These are phyloP conservation scores for Mortierella polycephala DNA, from an alignment of 371 early-diverging fungal species.

Conservation along the genomic window DNA sequence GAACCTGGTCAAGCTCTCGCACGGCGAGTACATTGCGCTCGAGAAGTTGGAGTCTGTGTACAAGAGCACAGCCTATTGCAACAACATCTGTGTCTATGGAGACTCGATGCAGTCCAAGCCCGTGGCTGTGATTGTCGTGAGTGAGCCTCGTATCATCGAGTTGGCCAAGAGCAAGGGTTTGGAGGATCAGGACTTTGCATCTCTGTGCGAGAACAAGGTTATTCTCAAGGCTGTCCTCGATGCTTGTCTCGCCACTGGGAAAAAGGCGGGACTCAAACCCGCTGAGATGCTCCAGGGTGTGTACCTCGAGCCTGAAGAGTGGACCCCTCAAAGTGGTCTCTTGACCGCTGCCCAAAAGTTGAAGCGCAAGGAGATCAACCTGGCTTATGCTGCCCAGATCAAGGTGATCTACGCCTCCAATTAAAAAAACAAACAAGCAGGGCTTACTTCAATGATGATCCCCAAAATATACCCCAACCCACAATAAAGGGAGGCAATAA, in stretches of 20 bases:
- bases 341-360: slow-evolving; percentile 93
- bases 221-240: slow-evolving; percentile 55
- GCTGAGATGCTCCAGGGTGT: slow-evolving; percentile 80
- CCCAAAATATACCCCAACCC: not conserved
- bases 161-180: slow-evolving; percentile 19
- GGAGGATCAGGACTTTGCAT: slow-evolving; percentile 39
- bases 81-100: slow-evolving; percentile 86
- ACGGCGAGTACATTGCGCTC: slow-evolving; percentile 97
- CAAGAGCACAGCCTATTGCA: slow-evolving; percentile 69
- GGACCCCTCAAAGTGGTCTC: slow-evolving; percentile 85
- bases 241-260: slow-evolving; percentile 58
- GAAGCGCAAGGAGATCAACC: slow-evolving; percentile 78
- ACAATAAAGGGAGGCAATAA: no score
- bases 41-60: slow-evolving; percentile 88
- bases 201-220: slow-evolving; percentile 54
- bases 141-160: slow-evolving; percentile 54
- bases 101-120: slow-evolving; percentile 70
- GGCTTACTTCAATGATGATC: not conserved
- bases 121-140: slow-evolving; percentile 77
- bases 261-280: slow-evolving; percentile 68
- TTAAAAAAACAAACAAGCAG: not conserved
- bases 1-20: slow-evolving; percentile 83
- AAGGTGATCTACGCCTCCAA: slow-evolving; percentile 61
- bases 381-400: slow-evolving; percentile 66
- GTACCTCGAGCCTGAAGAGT: slow-evolving; percentile 75